Evolutionary conservation across 805 yeast species (phyloP), one percentile per base, ranked within the genome.

Genomic region (Yarrowia sp.): DNA sequence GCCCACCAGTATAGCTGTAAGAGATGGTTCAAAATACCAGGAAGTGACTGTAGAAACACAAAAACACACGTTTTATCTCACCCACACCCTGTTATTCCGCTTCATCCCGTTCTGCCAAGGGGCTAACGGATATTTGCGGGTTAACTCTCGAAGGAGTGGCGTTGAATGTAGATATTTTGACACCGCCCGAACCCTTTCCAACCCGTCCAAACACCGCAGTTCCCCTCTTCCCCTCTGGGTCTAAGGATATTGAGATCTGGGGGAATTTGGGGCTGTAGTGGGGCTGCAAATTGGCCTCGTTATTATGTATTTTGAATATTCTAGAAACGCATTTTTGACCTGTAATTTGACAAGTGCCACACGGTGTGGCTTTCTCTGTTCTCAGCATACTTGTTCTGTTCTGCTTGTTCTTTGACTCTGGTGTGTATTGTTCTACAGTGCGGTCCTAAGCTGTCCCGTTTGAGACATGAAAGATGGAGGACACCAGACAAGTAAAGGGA

Each of bases 61-160:
- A 13, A 17, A 43, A 13, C 11, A 7, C 18, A 5, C 9, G 28
- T 13, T 7, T 2, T 42, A 4, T 10, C 28, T 8, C 14, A 5
- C 3, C 14, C 17, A 36, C 14, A 36, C 41, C 4, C 42, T 14
- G 42, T 14, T 38, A 38, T 22, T 45, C 50, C 50, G 36, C 31
- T 35, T 4, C 50, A 31, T 45, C 22, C 50, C 51, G n/a, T 22
- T 32, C 15, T 14, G 55, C 55, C 55, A 48, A 48, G 55, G 55
- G 41, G 3, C 41, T 35, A 48, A 35, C 31, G 41, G 41, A 17
- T 14, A 8, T 9, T 32, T 48, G 39, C 53, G 53, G 53, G 53
- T 48, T 17, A 48, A 48, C 55, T 18, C 31, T 45, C 10, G 36
- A 33, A 13, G 10, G 33, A 33, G 55, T 15, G 55, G 39, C 51